Base-by-base conservation (phyloP, 2,329 filamentous ascomycete genomes). In the Colletotrichum endophyticum region DNA sequence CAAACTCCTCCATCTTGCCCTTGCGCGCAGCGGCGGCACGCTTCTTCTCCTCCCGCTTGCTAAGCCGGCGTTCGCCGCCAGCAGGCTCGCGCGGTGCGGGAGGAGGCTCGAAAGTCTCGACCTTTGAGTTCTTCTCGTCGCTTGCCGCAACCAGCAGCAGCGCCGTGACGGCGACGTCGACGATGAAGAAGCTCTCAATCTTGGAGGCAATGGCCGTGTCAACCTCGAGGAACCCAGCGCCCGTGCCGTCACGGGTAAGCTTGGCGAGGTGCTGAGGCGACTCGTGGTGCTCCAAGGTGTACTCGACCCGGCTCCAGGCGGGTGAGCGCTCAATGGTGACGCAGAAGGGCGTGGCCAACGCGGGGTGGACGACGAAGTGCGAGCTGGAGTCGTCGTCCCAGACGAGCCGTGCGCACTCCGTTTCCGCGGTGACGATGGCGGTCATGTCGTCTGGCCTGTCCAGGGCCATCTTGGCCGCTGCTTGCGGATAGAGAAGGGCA, bases 331-430 rank as follows among this genome's bases (percentile, higher is more conserved):
- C 89, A 62, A 93, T 86, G 1, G 90, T 89, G 44, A 93, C 86
- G 82, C 90, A 89, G 81, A 94, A 94, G 1, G 92, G 92, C 57
- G 90, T 89, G n/a, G 90, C 89, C 22, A 93, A 87, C 0, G 91
- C 90, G 3, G 91, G 91, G 81, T 93, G 92, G 32, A 90, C 91
- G n/a, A 94, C 86, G 82, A 91, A 94, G 82, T 92, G 89, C 79
- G 86, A 89, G 8, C 84, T 83, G 73, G 86, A 89, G 80, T 94
- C 92, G 34, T 91, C 89, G 80, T 94, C 92, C 91, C 93, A 95
- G n/a, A 94, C 91, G 3, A 96, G 89, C 4, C 92, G 89, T 28
- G 92, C 94, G 79, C 91, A 92, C 84, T 95, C 94, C 36, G 90
- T 89, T 81, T 94, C 92, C 1, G 94, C 94, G 39, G 92, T 90